These are phyloP conservation scores for Alisma plantagoaquatica DNA, from an alignment of 106 monocot genomes.

Conservation along the genomic window DNA sequence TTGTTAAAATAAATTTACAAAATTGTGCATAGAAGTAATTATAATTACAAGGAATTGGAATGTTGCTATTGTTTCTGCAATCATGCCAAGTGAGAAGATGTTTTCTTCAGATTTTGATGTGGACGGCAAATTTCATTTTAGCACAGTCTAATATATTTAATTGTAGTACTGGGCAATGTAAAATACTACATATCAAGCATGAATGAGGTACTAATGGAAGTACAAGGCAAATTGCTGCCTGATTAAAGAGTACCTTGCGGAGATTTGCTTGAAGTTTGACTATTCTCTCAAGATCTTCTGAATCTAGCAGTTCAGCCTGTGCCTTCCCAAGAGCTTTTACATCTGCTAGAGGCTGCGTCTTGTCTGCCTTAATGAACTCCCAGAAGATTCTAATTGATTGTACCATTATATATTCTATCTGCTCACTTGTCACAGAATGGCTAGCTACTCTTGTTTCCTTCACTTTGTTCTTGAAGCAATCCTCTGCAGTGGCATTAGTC, in stretches of 20 bases:
- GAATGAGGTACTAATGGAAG: no score
- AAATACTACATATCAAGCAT: no score
- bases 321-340: conserved; percentile 39
- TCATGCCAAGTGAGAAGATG: no score
- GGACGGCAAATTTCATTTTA: no score
- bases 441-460: conserved; percentile 26
- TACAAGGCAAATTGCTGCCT: no score
- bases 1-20: no score
- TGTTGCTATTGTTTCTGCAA: no score
- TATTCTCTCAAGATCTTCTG: conserved; percentile 42
- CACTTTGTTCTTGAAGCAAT: conserved; percentile 49
- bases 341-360: conserved; percentile 36
- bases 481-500: conserved; percentile 34
- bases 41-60: no score
- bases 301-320: conserved; percentile 57
- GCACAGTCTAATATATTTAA: no score
- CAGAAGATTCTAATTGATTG: conserved; percentile 57
- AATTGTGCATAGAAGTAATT: no score
- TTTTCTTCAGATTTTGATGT: no score
- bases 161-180: no score
- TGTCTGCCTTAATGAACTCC: conserved; percentile 83
- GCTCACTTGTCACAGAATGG: conserved; percentile 26
- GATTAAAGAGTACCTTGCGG: conserved; percentile 77
- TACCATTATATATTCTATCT: conserved; percentile 59
- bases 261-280: conserved; percentile 34